A percentile compares a stretch with the other conserved stretches of the same genome.
Evolutionary conservation across 108 stramenopile species (phyloP).

Genomic region (Discostella pseudostelligera): DNA sequence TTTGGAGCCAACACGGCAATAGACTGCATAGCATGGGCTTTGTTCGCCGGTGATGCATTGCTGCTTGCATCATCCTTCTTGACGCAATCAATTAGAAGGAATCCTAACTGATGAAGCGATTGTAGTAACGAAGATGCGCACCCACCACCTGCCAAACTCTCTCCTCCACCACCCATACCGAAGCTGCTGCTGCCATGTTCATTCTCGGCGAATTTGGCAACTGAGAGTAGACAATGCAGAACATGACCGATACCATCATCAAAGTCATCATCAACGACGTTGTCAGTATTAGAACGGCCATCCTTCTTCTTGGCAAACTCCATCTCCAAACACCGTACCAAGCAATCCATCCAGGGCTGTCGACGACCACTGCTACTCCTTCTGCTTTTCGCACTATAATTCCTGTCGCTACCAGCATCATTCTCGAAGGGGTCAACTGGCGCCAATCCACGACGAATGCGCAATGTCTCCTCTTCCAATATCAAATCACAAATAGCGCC

Average conservation of each 20-base stretch:
- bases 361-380: slow-evolving; percentile 9
- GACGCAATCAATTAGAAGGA: slow-evolving; percentile 47
- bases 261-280: background rate
- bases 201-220: slow-evolving; percentile 40
- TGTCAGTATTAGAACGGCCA: background rate
- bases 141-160: slow-evolving; percentile 15
- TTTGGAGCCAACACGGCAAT: slow-evolving; percentile 7
- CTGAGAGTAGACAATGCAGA: slow-evolving; percentile 25
- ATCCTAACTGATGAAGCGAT: slow-evolving; percentile 41
- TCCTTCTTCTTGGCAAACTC: background rate
- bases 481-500: slow-evolving; percentile 38
- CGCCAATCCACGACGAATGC: slow-evolving; percentile 12
- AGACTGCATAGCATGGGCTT: slow-evolving; percentile 4
- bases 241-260: slow-evolving; percentile 12
- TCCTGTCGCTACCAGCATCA: background rate
- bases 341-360: slow-evolving; percentile 45
- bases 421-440: too few relatives aligned
- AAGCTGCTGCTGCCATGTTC: slow-evolving; percentile 14
- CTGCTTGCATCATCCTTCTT: slow-evolving; percentile 30
- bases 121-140: slow-evolving; percentile 32
- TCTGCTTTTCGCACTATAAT: background rate
- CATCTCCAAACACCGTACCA: slow-evolving; percentile 30
- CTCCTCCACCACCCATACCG: slow-evolving; percentile 12
- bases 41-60: background rate
- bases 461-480: slow-evolving; percentile 44